Evolutionary conservation across 2,329 filamentous ascomycete species (phyloP).

Genomic region (Microcyclospora tardicrescens): DNA sequence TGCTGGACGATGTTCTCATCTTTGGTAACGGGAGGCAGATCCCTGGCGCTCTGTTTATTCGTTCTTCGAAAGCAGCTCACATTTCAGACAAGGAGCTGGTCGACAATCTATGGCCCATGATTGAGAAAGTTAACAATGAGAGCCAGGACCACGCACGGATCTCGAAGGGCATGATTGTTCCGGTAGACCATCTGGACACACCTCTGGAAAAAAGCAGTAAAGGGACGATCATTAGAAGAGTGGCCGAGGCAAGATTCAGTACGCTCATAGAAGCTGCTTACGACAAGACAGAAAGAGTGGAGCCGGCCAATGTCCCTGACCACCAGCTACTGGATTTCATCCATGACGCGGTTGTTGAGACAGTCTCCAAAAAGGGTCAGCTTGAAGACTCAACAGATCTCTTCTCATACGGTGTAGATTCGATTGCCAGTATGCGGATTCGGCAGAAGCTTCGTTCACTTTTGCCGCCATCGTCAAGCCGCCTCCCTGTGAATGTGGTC

Average conservation of each 20-base stretch:
- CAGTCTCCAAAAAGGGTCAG: conserved; percentile 4
- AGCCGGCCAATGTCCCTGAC: conserved; percentile 18
- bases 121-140: conserved; percentile 37
- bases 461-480: conserved; percentile 20
- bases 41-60: conserved; percentile 45
- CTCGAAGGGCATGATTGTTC: conserved; percentile 37
- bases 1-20: conserved; percentile 44
- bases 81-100: conserved; percentile 28
- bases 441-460: conserved; percentile 26
- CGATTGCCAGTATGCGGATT: conserved; percentile 43
- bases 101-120: conserved; percentile 27
- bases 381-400: conserved; percentile 35
- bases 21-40: conserved; percentile 47
- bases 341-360: conserved; percentile 12
- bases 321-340: conserved; percentile 23
- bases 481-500: conserved; percentile 44
- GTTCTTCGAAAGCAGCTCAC: conserved; percentile 18
- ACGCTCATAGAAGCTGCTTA: conserved; percentile 38
- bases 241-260: conserved; percentile 39
- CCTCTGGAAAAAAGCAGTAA: conserved; percentile 49
- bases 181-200: conserved; percentile 25
- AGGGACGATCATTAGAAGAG: conserved; percentile 42
- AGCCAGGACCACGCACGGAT: conserved; percentile 41
- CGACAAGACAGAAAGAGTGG: conserved; percentile 10
- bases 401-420: conserved; percentile 48